These are phyloP conservation scores for Coemansia sp. DNA, from an alignment of 192 early-diverging fungal genomes.

Conservation along the genomic window DNA sequence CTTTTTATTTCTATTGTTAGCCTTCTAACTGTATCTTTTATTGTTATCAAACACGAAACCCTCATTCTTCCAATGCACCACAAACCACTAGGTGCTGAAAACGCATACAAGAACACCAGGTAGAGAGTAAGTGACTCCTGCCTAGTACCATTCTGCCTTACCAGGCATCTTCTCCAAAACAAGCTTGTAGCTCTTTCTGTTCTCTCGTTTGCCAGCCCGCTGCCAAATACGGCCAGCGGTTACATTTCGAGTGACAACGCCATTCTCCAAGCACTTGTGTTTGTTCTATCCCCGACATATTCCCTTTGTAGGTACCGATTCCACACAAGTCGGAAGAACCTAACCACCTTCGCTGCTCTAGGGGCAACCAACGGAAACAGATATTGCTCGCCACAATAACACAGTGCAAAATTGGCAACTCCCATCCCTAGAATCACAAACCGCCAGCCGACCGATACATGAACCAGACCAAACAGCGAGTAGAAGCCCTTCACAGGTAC, in stretches of 20 bases:
- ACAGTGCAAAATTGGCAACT: slow-evolving; percentile 38
- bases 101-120: not conserved
- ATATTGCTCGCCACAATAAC: slow-evolving; percentile 35
- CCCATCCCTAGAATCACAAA: slow-evolving; percentile 39
- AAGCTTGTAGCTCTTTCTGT: slow-evolving; percentile 41
- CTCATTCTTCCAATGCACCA: not conserved
- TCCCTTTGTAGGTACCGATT: not conserved
- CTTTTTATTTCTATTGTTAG: not conserved
- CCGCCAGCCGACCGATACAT: slow-evolving; percentile 31
- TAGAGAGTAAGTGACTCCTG: not conserved
- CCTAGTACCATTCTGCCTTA: slow-evolving; percentile 20
- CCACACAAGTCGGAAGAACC: slow-evolving; percentile 3
- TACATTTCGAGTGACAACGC: not conserved
- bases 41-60: not conserved
- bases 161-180: slow-evolving; percentile 25
- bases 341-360: slow-evolving; percentile 24
- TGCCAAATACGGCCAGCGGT: slow-evolving; percentile 23
- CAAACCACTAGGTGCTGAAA: not conserved
- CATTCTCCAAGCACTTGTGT: not conserved
- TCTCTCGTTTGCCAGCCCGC: slow-evolving; percentile 23
- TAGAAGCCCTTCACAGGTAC: slow-evolving; percentile 31
- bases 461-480: slow-evolving; percentile 30
- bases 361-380: slow-evolving; percentile 40
- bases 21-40: not conserved
- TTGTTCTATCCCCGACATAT: not conserved